phyloP scores from a whole-genome alignment of 2,329 filamentous ascomycete genomes.

The Fusarium armeniacum region DNA sequence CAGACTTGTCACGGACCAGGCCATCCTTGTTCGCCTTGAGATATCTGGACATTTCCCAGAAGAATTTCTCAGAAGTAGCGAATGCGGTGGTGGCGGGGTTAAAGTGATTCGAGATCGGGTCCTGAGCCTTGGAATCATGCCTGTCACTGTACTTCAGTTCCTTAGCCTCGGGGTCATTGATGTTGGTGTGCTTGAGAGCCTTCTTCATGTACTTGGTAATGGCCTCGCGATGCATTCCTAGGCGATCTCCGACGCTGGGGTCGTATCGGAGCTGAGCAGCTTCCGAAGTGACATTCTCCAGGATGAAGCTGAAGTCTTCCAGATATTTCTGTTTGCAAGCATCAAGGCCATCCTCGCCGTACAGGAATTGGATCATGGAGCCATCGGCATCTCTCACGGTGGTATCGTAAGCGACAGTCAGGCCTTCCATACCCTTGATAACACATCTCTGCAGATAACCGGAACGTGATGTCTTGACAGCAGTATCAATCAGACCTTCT shows the following conservation, averaged over 20 bases:
- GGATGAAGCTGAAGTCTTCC: constrained; percentile 88
- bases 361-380: constrained; percentile 92
- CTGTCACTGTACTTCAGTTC: constrained; percentile 83
- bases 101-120: constrained; percentile 80
- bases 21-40: constrained; percentile 80
- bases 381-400: constrained; percentile 96
- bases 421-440: constrained; percentile 98
- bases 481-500: constrained; percentile 98
- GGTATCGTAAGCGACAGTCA: constrained; percentile 92
- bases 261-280: constrained; percentile 81
- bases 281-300: constrained; percentile 86
- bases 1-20: constrained; percentile 64
- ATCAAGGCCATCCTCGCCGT: constrained; percentile 96
- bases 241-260: constrained; percentile 60
- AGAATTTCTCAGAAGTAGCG: constrained; percentile 91
- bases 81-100: constrained; percentile 84
- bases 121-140: constrained; percentile 70
- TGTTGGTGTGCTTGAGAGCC: constrained; percentile 78
- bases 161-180: constrained; percentile 68
- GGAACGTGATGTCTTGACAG: constrained; percentile 97
- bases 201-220: constrained; percentile 85
- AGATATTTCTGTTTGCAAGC: constrained; percentile 95
- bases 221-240: constrained; percentile 68
- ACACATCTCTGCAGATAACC: constrained; percentile 97
- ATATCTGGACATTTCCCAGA: constrained; percentile 79